Conservation (phyloP, 192 early-diverging fungal species). For the Coemansia sp. region DNA sequence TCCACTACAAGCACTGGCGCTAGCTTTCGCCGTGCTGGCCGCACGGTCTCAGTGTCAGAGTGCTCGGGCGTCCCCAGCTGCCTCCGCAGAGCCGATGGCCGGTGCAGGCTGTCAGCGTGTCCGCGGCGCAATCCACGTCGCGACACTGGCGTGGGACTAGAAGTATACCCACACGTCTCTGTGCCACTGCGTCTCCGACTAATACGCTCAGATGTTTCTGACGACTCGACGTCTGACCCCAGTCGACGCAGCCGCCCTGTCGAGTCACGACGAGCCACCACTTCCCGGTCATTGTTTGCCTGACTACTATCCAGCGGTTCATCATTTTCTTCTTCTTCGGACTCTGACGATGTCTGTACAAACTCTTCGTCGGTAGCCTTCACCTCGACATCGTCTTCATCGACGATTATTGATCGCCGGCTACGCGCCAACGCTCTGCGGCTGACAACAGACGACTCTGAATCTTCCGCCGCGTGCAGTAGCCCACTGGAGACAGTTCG, state of each 20-base stretch:
- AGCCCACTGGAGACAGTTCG: background rate
- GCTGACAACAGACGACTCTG: background rate
- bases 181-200: background rate
- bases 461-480: background rate
- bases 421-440: background rate
- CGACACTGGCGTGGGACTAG: constrained; percentile 26
- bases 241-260: background rate
- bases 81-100: constrained; percentile 12
- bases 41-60: background rate
- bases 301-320: background rate
- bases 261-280: background rate
- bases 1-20: background rate
- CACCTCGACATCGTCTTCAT: background rate
- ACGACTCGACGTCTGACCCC: background rate
- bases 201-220: background rate
- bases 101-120: constrained; percentile 23
- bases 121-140: constrained; percentile 31
- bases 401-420: constrained; percentile 6
- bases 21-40: background rate
- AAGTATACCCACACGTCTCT: constrained; percentile 27
- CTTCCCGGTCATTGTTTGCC: background rate
- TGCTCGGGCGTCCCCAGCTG: constrained; percentile 11
- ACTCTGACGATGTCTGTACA: background rate
- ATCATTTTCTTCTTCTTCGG: background rate
- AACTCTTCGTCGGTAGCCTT: background rate